Evolutionary conservation across 2,329 filamentous ascomycete genomes (phyloP), one percentile per base, ranked within the genome.

Genomic region (Aspergillus chevalieri): DNA sequence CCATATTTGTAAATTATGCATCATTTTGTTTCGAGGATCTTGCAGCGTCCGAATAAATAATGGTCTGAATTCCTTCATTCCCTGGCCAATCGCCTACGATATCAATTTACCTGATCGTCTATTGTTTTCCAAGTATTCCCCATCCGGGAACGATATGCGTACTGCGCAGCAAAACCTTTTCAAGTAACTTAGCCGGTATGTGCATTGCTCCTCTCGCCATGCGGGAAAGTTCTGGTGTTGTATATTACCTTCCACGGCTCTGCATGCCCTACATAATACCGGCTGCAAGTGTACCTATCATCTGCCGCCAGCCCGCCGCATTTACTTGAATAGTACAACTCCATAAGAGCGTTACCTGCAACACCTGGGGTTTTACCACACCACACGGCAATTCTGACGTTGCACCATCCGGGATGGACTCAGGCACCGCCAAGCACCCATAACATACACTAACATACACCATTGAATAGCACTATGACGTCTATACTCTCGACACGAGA

Each of bases 331-430:
- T 66, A 57, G 57, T 66, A 28, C 70, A 70, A 24, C 54, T 72
- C 26, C 66, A 66, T 17, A 60, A 66, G 34, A 2, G 63, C 73
- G 0, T 60, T 80, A 15, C 59, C 79, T 70, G 70, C 2, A 82
- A 80, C 26, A 30, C 10, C 26, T 30, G 26, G 10, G 2, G 9
- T 12, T 52, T 78, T 81, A 55, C 65, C 81, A 2, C 81, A 80
- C 56, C 79, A 82, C 54, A 78, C 78, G 1, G 76, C 78, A 2
- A 78, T 78, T 67, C 59, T 80, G 6, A 59, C 80, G 0, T 62
- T 82, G 48, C 68, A 82, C 15, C 75, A 75, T 49, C 71, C 9
- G 26, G 10, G 26, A 12, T 30, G 26, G 10, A 12, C 26, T 30
- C 26, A 30, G 9, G 26, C 26, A 30, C 26, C 26, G 75, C 55